Evolutionary conservation across 768 basidiomycete genomes (phyloP).

Genomic region (Neoboletus brunneissimus): DNA sequence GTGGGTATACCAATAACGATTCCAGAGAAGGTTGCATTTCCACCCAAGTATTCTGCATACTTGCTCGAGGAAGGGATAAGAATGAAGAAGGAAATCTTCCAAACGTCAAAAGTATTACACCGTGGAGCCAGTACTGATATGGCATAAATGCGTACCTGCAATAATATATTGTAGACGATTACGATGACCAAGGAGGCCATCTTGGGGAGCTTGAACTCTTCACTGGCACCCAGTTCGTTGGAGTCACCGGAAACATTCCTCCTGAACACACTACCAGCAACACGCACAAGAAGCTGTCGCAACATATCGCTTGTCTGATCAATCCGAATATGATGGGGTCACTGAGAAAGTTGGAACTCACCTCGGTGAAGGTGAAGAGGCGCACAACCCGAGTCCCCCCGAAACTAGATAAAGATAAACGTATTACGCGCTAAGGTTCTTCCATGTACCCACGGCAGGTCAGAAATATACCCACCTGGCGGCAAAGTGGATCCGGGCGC

Average conservation of each 20-base stretch:
- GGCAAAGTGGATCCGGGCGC: not conserved
- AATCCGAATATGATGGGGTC: not conserved
- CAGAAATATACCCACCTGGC: not conserved
- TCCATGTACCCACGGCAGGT: not conserved
- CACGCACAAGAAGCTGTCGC: not conserved
- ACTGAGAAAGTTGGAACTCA: not conserved
- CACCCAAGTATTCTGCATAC: conserved; percentile 62
- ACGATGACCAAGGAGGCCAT: conserved; percentile 45
- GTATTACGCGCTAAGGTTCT: no score
- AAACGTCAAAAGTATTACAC: not conserved
- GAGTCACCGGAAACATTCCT: conserved; percentile 9
- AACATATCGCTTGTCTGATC: conserved; percentile 6
- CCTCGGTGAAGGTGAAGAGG: not conserved
- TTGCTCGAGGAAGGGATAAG: conserved; percentile 63
- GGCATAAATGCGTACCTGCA: conserved; percentile 39
- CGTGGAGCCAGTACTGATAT: not conserved
- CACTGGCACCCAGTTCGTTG: conserved; percentile 22
- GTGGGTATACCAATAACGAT: conserved; percentile 66
- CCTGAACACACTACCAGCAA: not conserved
- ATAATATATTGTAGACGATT: conserved; percentile 39
- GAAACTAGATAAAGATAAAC: not conserved
- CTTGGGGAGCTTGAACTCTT: conserved; percentile 48
- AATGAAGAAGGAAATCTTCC: conserved; percentile 64
- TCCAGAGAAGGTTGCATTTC: conserved; percentile 68
- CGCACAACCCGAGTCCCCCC: not conserved